These are phyloP conservation scores for Trichoderma citrinoviride DNA, from an alignment of 2,329 filamentous ascomycete species.

Conservation along the genomic window DNA sequence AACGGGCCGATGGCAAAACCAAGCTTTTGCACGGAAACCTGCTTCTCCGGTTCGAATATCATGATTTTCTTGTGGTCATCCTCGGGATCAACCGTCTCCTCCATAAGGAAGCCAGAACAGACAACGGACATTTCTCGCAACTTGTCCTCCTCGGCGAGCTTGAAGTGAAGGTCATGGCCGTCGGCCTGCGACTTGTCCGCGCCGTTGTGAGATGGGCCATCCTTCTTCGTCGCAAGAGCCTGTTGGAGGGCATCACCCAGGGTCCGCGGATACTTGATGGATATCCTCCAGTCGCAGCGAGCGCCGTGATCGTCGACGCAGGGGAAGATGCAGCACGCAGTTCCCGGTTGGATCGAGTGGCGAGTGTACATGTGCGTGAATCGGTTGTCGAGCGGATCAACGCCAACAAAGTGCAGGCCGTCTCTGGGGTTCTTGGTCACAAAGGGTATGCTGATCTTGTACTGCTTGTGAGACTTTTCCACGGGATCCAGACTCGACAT, in stretches of 20 bases:
- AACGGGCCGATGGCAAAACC: constrained; percentile 95
- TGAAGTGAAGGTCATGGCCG: constrained; percentile 42
- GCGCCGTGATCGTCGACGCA: constrained; percentile 84
- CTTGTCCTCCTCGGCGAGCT: constrained; percentile 74
- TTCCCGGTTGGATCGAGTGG: constrained; percentile 74
- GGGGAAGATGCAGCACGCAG: constrained; percentile 83
- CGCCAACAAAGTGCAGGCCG: constrained; percentile 86
- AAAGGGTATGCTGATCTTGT: constrained; percentile 68
- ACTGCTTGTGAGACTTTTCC: constrained; percentile 46
- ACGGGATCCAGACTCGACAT: constrained; percentile 33
- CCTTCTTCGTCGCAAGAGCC: constrained; percentile 43
- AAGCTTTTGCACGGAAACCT: constrained; percentile 81
- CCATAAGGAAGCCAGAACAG: constrained; percentile 83
- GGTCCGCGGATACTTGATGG: constrained; percentile 80
- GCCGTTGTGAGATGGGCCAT: constrained; percentile 32
- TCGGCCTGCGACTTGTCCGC: constrained; percentile 41
- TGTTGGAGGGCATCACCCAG: constrained; percentile 71
- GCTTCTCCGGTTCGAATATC: constrained; percentile 73
- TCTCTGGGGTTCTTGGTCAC: constrained; percentile 72
- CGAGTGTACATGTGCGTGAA: constrained; percentile 92
- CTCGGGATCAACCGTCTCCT: constrained; percentile 73
- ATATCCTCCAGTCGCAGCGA: constrained; percentile 82
- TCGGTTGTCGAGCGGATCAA: constrained; percentile 72
- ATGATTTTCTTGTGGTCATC: constrained; percentile 84
- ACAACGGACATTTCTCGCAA: constrained; percentile 84